These are phyloP conservation scores for Rhodocollybia butyracea DNA, from an alignment of 768 basidiomycete genomes.

Conservation along the genomic window DNA sequence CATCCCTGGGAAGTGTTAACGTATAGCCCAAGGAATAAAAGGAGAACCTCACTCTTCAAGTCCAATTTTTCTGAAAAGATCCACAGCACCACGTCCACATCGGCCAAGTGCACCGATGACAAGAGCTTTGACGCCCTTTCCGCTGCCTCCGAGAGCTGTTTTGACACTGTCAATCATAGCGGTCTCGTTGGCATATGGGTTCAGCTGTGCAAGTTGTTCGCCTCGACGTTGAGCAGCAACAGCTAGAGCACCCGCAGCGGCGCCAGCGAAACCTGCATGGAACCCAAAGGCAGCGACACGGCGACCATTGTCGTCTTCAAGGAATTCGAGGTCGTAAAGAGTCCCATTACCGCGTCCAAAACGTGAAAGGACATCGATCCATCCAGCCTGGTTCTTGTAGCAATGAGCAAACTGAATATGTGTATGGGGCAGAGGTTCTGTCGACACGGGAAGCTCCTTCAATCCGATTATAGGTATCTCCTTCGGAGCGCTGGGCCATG, in stretches of 20 bases:
- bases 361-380: slow-evolving; percentile 80
- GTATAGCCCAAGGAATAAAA: neutral
- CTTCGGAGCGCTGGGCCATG: slow-evolving; percentile 81
- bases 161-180: slow-evolving; percentile 82
- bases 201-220: slow-evolving; percentile 59
- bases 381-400: slow-evolving; percentile 94
- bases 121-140: slow-evolving; percentile 76
- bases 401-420: slow-evolving; percentile 99
- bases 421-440: slow-evolving; percentile 82
- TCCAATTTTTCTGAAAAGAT: slow-evolving; percentile 95
- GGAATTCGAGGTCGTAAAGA: slow-evolving; percentile 94
- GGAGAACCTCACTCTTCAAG: slow-evolving; percentile 72
- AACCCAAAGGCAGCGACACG: slow-evolving; percentile 98
- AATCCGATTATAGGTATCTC: slow-evolving; percentile 85
- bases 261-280: slow-evolving; percentile 98
- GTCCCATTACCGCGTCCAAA: slow-evolving; percentile 82
- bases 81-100: slow-evolving; percentile 93
- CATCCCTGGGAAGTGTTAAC: slow-evolving; percentile 51
- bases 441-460: slow-evolving; percentile 89
- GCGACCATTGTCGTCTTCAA: slow-evolving; percentile 77
- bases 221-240: slow-evolving; percentile 64
- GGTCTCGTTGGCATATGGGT: slow-evolving; percentile 80
- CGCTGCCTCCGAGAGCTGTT: slow-evolving; percentile 59
- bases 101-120: slow-evolving; percentile 96
- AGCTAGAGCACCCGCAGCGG: slow-evolving; percentile 86